A percentile compares a stretch with the other conserved stretches of the same genome.
phyloP scores from a whole-genome alignment of 495 filamentous ascomycete genomes.

The Polyplosphaeria fusca region DNA sequence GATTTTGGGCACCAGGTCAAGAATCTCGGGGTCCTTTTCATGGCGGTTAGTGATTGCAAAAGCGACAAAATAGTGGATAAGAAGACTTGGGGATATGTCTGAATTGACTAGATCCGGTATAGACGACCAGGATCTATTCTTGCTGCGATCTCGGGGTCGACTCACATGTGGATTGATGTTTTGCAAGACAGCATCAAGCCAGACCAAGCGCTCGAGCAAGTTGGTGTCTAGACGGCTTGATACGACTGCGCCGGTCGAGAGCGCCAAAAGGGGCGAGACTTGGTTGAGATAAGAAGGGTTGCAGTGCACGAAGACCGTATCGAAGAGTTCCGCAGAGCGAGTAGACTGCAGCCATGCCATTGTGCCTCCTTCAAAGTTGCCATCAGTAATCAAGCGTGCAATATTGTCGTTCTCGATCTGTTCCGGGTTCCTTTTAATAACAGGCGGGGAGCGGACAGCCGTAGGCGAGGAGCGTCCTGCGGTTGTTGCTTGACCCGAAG shows the following conservation, averaged over 20 bases:
- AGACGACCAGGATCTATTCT: no score
- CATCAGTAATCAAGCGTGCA: slow-evolving; percentile 59
- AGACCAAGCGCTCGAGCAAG: slow-evolving; percentile 64
- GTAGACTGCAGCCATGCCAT: slow-evolving; percentile 81
- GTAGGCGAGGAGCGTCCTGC: background rate
- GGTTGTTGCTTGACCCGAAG: background rate
- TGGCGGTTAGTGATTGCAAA: background rate
- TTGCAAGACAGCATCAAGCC: slow-evolving; percentile 71
- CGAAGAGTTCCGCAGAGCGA: slow-evolving; percentile 72
- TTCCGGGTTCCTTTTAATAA: slow-evolving; percentile 52
- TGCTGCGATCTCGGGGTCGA: background rate
- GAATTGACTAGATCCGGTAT: background rate
- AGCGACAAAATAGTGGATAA: no score
- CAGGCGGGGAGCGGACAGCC: slow-evolving; percentile 3
- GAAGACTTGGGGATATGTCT: no score
- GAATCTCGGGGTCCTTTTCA: slow-evolving; percentile 69
- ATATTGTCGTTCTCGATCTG: slow-evolving; percentile 65
- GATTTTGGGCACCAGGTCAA: slow-evolving; percentile 67
- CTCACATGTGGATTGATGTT: slow-evolving; percentile 44
- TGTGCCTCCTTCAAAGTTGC: slow-evolving; percentile 57
- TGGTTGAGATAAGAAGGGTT: slow-evolving; percentile 67
- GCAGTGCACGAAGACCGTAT: slow-evolving; percentile 71
- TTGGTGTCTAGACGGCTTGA: slow-evolving; percentile 66
- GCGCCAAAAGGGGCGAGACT: slow-evolving; percentile 71
- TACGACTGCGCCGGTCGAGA: slow-evolving; percentile 81